phyloP scores from a whole-genome alignment of 495 filamentous ascomycete species.

The Neurospora sp. region DNA sequence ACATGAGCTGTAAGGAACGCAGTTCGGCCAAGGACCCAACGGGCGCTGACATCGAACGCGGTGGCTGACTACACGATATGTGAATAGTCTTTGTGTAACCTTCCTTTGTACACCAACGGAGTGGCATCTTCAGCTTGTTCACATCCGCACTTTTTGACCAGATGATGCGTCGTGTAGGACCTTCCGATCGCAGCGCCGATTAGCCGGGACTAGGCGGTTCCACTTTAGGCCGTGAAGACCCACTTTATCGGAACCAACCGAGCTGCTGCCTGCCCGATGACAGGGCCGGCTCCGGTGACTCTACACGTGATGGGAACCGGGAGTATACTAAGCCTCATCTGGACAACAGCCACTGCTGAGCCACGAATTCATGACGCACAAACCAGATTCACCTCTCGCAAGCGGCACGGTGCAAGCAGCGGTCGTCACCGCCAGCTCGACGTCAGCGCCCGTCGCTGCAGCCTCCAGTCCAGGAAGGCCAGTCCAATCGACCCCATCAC shows the following conservation, averaged over 20 bases:
- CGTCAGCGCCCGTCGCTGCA: background rate
- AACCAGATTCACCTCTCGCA: background rate
- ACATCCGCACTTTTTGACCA: background rate
- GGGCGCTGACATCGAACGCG: background rate
- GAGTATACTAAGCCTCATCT: background rate
- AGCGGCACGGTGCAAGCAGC: background rate
- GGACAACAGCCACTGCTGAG: background rate
- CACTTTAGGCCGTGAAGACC: background rate
- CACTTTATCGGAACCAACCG: background rate
- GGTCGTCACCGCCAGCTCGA: background rate
- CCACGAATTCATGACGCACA: background rate
- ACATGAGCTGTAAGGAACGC: background rate
- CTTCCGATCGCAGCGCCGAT: background rate
- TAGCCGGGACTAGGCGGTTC: background rate
- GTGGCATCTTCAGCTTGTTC: background rate
- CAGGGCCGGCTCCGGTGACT: background rate
- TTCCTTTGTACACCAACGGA: background rate
- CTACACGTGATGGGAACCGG: background rate
- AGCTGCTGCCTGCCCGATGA: background rate
- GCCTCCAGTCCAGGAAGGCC: slow-evolving; percentile 1
- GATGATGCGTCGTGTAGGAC: background rate
- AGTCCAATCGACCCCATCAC: slow-evolving; percentile 5
- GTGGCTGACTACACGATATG: background rate
- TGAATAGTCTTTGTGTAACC: background rate
- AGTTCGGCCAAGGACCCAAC: background rate